Conservation (phyloP, 1,139 yeast genomes). For the Yamadazyma songkhlaensis region DNA sequence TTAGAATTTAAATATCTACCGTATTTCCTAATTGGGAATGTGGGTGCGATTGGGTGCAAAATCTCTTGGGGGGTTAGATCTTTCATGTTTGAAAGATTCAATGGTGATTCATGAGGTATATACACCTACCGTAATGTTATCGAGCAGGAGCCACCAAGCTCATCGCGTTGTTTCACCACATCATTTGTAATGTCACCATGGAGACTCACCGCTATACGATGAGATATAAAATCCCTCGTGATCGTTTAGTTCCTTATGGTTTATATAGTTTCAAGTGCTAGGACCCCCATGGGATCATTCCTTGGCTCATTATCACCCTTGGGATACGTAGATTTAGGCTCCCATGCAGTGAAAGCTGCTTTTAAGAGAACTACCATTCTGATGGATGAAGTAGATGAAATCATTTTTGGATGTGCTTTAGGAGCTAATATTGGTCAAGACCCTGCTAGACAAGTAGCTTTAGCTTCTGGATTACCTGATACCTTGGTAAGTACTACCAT, state of each 20-base stretch:
- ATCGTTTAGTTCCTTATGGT: slow-evolving; percentile 41
- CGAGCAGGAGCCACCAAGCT: no score
- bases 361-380: slow-evolving; percentile 74
- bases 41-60: slow-evolving; percentile 24
- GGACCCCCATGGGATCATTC: slow-evolving; percentile 95
- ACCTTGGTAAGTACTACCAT: slow-evolving; percentile 81
- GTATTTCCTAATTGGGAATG: slow-evolving; percentile 11
- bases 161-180: no score
- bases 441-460: slow-evolving; percentile 96
- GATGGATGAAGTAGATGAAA: slow-evolving; percentile 79
- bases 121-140: no score
- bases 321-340: slow-evolving; percentile 80
- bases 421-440: slow-evolving; percentile 95
- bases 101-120: no score
- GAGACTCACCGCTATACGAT: slow-evolving; percentile 4
- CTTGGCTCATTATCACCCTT: slow-evolving; percentile 78
- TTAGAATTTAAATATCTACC: background rate
- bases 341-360: slow-evolving; percentile 88
- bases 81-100: no score
- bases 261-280: slow-evolving; percentile 83
- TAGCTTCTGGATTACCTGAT: slow-evolving; percentile 81
- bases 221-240: background rate
- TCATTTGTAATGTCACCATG: background rate
- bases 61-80: no score
- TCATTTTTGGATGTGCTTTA: slow-evolving; percentile 87